A percentile compares a stretch with the other conserved stretches of the same genome.
These are phyloP conservation scores for Sclerotinia borealis DNA, from an alignment of 2,329 filamentous ascomycete genomes.

Conservation along the genomic window DNA sequence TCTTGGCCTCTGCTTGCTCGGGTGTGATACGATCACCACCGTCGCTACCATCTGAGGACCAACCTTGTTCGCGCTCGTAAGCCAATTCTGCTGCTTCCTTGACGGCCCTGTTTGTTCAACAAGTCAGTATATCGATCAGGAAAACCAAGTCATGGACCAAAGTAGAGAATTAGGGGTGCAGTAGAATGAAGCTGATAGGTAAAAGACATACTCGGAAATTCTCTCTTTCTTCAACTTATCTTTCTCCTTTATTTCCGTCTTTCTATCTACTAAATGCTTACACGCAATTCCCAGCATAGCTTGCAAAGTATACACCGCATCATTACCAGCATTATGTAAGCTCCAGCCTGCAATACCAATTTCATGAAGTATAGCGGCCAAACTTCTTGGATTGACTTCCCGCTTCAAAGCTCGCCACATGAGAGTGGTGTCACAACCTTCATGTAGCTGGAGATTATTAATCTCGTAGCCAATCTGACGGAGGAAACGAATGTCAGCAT, in stretches of 20 bases:
- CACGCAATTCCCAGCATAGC: constrained; percentile 61
- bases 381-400: constrained; percentile 46
- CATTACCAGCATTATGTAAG: constrained; percentile 85
- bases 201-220: constrained; percentile 17
- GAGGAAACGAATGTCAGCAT: constrained; percentile 64
- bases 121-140: not conserved
- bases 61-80: constrained; percentile 7
- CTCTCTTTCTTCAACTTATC: constrained; percentile 18
- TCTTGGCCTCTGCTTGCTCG: not conserved
- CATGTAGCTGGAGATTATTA: constrained; percentile 46
- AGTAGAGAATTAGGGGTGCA: not conserved
- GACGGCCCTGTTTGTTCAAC: not conserved
- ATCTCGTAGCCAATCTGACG: constrained; percentile 57
- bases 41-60: constrained; percentile 11
- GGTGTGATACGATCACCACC: constrained; percentile 9
- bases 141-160: not conserved
- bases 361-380: constrained; percentile 56
- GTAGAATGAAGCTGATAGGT: not conserved
- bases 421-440: constrained; percentile 65
- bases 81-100: constrained; percentile 8
- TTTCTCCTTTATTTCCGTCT: constrained; percentile 12
- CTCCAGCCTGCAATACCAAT: constrained; percentile 57
- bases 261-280: constrained; percentile 24
- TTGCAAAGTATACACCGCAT: constrained; percentile 73
- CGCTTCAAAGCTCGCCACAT: constrained; percentile 61